Percentiles rank a stretch among this genome's conserved stretches.
These are phyloP conservation scores for Vachellia collinsii DNA, from an alignment of 306 rosid genomes.

Conservation along the genomic window DNA sequence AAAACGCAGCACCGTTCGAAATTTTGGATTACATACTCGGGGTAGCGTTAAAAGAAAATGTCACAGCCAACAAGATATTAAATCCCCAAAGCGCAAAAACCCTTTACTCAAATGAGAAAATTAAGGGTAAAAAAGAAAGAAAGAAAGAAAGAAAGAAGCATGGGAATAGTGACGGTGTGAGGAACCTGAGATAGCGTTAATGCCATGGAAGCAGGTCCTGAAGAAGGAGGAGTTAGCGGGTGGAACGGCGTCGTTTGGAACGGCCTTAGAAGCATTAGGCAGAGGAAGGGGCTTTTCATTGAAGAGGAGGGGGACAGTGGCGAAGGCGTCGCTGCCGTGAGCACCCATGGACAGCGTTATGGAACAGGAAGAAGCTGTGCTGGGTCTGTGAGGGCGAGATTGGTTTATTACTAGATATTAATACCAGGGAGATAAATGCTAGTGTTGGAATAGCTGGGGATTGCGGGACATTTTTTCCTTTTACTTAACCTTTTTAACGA, in stretches of 20 bases:
- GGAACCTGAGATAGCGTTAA: slow-evolving; percentile 33
- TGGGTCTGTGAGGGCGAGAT: background rate
- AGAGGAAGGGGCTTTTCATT: background rate
- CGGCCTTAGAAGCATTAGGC: background rate
- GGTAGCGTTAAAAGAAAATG: background rate
- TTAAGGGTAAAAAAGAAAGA: background rate
- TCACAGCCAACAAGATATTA: background rate
- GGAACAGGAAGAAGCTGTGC: background rate
- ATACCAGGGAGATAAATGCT: too few relatives aligned
- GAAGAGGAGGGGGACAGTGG: background rate
- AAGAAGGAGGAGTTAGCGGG: background rate
- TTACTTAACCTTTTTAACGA: too few relatives aligned
- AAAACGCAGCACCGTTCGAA: background rate
- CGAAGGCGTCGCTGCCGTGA: background rate
- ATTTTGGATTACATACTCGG: background rate
- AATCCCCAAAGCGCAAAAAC: background rate
- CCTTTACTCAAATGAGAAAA: background rate
- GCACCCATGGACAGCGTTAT: background rate
- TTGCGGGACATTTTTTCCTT: too few relatives aligned
- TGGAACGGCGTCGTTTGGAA: background rate
- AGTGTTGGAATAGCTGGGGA: too few relatives aligned
- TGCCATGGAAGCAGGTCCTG: slow-evolving; percentile 27
- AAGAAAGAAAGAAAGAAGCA: too few relatives aligned
- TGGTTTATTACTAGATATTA: too few relatives aligned
- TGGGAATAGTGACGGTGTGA: background rate